phyloP scores from a whole-genome alignment of 306 rosid genomes.

The Myrica gale region DNA sequence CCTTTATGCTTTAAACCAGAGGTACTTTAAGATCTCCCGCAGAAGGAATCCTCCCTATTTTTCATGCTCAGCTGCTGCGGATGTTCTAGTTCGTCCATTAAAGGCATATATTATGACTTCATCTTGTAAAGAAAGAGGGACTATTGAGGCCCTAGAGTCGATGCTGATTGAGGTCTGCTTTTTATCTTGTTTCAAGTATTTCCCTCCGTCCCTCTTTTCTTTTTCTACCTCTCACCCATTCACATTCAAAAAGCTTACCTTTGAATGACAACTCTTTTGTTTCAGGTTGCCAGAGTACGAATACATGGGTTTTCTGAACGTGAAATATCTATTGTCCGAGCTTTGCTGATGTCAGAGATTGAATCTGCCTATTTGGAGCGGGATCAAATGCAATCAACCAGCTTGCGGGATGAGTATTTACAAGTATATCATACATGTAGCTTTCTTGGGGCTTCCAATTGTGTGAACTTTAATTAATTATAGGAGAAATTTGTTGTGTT shows the following conservation, averaged over 20 bases:
- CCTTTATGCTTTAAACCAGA: slow-evolving; percentile 77
- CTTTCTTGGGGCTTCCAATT: slow-evolving; percentile 13
- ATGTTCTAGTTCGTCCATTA: slow-evolving; percentile 73
- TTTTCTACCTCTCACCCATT: slow-evolving; percentile 11
- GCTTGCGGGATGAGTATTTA: slow-evolving; percentile 82
- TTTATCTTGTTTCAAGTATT: slow-evolving; percentile 26
- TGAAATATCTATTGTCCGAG: slow-evolving; percentile 75
- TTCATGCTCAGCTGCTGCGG: slow-evolving; percentile 89
- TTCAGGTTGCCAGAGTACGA: slow-evolving; percentile 85
- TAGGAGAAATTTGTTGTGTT: slow-evolving; percentile 15
- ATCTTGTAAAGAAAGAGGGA: slow-evolving; percentile 82
- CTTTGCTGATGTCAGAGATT: slow-evolving; percentile 82
- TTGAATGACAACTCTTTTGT: slow-evolving; percentile 33
- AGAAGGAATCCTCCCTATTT: slow-evolving; percentile 93
- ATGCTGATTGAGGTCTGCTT: slow-evolving; percentile 77
- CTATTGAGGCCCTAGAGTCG: slow-evolving; percentile 75
- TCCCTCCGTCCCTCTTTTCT: slow-evolving; percentile 3
- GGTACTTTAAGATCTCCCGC: slow-evolving; percentile 90
- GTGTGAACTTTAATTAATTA: slow-evolving; percentile 16
- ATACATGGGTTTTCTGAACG: slow-evolving; percentile 92
- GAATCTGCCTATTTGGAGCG: slow-evolving; percentile 98
- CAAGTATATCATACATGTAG: slow-evolving; percentile 49
- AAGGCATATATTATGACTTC: slow-evolving; percentile 87
- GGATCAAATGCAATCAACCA: slow-evolving; percentile 93
- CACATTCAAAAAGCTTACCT: slow-evolving; percentile 4